Conservation (phyloP, 2,329 filamentous ascomycete genomes). For the Colletotrichum sp. region DNA sequence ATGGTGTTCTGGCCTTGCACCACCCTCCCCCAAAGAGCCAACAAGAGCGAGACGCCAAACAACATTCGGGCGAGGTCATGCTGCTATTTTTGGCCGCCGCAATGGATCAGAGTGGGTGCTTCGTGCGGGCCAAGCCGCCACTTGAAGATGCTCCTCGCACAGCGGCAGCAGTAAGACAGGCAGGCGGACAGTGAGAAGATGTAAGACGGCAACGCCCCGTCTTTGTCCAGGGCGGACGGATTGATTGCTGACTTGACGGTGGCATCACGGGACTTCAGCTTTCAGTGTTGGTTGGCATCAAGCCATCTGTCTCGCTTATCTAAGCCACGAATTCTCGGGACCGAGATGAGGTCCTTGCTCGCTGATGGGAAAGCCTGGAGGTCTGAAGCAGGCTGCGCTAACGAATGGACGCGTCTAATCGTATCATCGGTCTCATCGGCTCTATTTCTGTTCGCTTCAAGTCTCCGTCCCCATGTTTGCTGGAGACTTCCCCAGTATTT, state of each 20-base stretch:
- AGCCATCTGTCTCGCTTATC: neutral
- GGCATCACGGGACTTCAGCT: neutral
- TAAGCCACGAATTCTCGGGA: neutral
- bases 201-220: neutral
- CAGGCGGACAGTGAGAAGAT: neutral
- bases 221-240: neutral
- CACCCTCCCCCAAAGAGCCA: neutral
- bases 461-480: neutral
- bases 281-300: neutral
- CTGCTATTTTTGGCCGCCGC: conserved; percentile 11
- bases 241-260: neutral
- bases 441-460: neutral
- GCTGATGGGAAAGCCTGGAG: neutral
- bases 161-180: neutral
- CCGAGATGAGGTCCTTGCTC: neutral
- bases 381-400: neutral
- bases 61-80: neutral
- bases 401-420: neutral
- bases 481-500: conserved; percentile 11
- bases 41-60: neutral
- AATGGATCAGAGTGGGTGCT: neutral
- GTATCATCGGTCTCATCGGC: neutral
- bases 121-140: neutral
- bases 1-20: neutral
- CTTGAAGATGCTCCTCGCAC: neutral